A percentile compares a stretch with the other conserved stretches of the same genome.
phyloP scores from a whole-genome alignment of 306 rosid genomes.

The Begonia fuchsioides region DNA sequence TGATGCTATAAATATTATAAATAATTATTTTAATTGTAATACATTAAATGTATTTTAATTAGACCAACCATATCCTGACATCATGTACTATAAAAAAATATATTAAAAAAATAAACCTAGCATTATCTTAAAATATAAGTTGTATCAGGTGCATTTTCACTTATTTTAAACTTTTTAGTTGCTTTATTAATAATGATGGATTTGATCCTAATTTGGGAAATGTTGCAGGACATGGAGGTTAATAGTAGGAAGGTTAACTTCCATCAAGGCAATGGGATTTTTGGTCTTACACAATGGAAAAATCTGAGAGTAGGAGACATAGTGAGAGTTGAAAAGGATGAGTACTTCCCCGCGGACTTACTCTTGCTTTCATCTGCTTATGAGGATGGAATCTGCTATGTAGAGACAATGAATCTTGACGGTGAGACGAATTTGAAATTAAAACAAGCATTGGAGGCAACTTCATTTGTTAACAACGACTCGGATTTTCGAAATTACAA shows the following conservation, averaged over 20 bases:
- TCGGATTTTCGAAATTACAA: slow-evolving; percentile 29
- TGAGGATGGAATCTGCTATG: slow-evolving; percentile 84
- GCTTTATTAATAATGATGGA: no score
- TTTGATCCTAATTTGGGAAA: neutral
- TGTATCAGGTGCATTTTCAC: no score
- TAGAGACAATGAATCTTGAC: slow-evolving; percentile 94
- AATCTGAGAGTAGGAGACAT: slow-evolving; percentile 78
- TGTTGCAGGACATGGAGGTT: slow-evolving; percentile 62
- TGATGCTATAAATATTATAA: no score
- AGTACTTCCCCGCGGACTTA: slow-evolving; percentile 88
- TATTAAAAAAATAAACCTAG: no score
- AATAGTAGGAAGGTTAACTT: slow-evolving; percentile 69
- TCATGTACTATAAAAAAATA: no score
- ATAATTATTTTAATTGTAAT: no score
- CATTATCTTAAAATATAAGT: no score
- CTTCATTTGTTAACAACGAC: slow-evolving; percentile 46
- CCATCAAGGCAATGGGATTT: slow-evolving; percentile 42
- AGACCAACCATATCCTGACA: no score
- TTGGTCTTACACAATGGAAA: slow-evolving; percentile 59
- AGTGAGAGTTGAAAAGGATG: slow-evolving; percentile 69
- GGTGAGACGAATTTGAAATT: slow-evolving; percentile 92
- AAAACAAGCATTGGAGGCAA: slow-evolving; percentile 76
- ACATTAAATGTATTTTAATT: no score
- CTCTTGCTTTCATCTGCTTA: slow-evolving; percentile 78
- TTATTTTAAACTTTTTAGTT: no score